phyloP scores from a whole-genome alignment of 2,329 filamentous ascomycete genomes.

The Colletotrichum tropicale region DNA sequence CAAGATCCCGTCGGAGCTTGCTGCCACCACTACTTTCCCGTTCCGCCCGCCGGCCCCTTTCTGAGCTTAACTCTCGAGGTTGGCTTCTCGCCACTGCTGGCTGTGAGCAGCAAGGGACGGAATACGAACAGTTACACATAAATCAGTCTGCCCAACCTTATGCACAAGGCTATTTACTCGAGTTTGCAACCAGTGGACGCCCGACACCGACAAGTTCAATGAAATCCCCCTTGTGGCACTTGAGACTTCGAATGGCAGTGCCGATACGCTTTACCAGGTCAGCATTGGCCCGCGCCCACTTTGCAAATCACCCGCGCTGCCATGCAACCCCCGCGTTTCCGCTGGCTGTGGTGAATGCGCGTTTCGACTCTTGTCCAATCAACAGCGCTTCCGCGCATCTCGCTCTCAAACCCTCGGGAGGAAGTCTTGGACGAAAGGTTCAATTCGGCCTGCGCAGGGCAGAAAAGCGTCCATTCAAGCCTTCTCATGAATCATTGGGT shows the following conservation, averaged over 20 bases:
- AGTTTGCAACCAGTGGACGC: neutral
- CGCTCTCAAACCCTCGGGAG: neutral
- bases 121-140: neutral
- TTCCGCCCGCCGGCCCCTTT: neutral
- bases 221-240: neutral
- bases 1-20: neutral
- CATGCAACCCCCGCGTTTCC: slow-evolving; percentile 13
- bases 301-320: slow-evolving; percentile 11
- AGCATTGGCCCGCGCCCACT: slow-evolving; percentile 3
- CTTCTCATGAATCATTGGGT: neutral
- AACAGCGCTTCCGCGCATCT: neutral
- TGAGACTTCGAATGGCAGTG: neutral
- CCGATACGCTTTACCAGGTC: neutral
- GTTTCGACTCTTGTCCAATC: neutral
- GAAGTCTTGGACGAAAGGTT: neutral
- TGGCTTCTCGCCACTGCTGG: neutral
- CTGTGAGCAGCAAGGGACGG: neutral
- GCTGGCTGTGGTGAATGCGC: neutral
- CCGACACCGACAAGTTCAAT: neutral
- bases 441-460: neutral
- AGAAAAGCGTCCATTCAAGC: neutral
- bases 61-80: neutral
- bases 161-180: neutral
- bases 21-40: neutral
- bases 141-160: neutral